Evolutionary conservation across 2,329 filamentous ascomycete species (phyloP).

Genomic region (Trichoderma atroviride): DNA sequence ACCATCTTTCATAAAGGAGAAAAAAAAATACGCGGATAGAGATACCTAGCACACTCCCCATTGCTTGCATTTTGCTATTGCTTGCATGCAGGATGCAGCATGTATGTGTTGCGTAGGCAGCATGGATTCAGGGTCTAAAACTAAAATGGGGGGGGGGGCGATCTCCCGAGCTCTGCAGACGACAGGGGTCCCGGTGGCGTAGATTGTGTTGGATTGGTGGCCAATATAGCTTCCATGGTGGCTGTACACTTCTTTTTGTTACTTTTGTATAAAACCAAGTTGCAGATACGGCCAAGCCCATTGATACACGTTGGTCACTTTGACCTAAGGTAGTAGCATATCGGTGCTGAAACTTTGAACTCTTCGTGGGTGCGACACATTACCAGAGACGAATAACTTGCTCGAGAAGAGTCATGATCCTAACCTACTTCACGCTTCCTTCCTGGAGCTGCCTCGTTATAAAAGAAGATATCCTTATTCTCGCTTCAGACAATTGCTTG

Average conservation of each 20-base stretch:
- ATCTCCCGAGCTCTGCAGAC: not conserved
- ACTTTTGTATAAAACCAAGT: not conserved
- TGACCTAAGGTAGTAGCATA: too few relatives aligned
- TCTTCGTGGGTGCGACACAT: too few relatives aligned
- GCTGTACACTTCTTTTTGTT: not conserved
- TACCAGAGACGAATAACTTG: too few relatives aligned
- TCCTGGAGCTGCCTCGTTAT: too few relatives aligned
- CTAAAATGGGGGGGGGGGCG: not conserved
- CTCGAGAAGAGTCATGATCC: too few relatives aligned
- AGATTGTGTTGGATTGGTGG: not conserved
- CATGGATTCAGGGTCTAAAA: not conserved
- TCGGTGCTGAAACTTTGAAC: too few relatives aligned
- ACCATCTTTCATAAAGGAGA: not conserved
- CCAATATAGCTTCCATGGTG: not conserved
- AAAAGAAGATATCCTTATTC: too few relatives aligned
- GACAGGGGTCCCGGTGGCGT: not conserved
- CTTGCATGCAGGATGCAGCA: conserved; percentile 7
- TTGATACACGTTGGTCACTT: not conserved
- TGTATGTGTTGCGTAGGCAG: not conserved
- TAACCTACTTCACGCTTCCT: too few relatives aligned
- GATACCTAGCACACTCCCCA: too few relatives aligned
- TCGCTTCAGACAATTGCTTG: too few relatives aligned
- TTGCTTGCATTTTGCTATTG: not conserved
- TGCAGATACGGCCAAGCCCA: too few relatives aligned
- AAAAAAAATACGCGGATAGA: not conserved